Evolutionary conservation across 352 stramenopile genomes (phyloP), one percentile per base, ranked within the genome.

Genomic region (Achlya hypogyna): DNA sequence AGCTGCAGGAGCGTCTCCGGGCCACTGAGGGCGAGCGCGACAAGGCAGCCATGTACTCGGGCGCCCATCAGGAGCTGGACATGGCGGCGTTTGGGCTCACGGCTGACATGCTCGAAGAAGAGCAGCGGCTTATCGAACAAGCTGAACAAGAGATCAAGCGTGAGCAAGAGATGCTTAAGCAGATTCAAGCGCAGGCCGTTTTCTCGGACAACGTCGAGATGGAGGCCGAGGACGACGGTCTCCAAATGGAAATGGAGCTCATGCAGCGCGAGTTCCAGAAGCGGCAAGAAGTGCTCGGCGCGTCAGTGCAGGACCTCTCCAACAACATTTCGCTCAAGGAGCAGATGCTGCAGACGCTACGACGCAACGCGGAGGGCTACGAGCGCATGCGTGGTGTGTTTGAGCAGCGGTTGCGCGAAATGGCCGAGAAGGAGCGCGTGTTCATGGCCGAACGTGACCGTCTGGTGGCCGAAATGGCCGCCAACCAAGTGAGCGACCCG

Each of bases 281-380:
- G 34, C 82, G 84, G 2, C 86, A 95, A 53, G 78, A 80, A 10
- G 81, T 92, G 42, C 70, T 95, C 25, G 84, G 86, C 16, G 82
- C 92, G 34, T 88, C 80, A 3, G 84, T 93, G 5, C 76, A 92
- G 54, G 84, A 91, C 51, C 65, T 95, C 23, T 76, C 81, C 29
- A 81, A 90, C 34, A 81, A 93, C 34, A 95, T 95, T 69, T 91
- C 86, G 8, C 63, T 93, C 22, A 95, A 95, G 53, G 84, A 95
- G 68, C 81, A 93, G 23, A 77, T 95, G 18, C 75, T 93, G 9
- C 78, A 89, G 31, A 90, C 87, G 45, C 83, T 95, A 59, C 79
- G 81, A 1, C 76, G 88, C 35, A 75, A 80, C 10, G 81, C 92
- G 71, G 83, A 90, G 70, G 90, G 90, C 49, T 95, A 91, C 62